A percentile compares a stretch with the other conserved stretches of the same genome.
Conservation (phyloP, 192 early-diverging fungal species). For the Cladochytrium replicatum region DNA sequence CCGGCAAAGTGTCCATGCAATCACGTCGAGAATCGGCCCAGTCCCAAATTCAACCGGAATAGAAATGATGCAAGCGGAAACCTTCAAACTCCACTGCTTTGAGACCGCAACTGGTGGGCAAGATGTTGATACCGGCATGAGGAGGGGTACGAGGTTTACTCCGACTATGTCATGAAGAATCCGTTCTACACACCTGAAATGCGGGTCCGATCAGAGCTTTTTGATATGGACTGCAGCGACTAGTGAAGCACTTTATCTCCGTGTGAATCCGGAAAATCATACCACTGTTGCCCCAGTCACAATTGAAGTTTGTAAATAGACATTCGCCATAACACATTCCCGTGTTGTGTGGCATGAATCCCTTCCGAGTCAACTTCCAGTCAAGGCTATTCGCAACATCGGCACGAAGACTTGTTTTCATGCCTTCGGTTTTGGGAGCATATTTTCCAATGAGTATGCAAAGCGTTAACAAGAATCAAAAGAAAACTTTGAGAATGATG, state of each 20-base stretch:
- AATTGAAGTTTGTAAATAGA: too few species aligned
- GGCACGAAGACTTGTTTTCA: too few species aligned
- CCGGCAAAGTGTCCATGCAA: constrained; percentile 89
- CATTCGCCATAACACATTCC: too few species aligned
- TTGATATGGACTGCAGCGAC: constrained; percentile 72
- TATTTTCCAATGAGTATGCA: too few species aligned
- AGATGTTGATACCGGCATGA: constrained; percentile 53
- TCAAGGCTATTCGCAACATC: too few species aligned
- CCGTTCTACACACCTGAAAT: constrained; percentile 98
- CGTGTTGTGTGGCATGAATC: too few species aligned
- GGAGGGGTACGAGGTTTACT: constrained; percentile 73
- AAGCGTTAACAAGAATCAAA: too few species aligned
- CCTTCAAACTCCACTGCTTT: constrained; percentile 84
- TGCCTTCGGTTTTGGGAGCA: too few species aligned
- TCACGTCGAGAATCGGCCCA: constrained; percentile 88
- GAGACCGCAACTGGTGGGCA: constrained; percentile 82
- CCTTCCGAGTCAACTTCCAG: too few species aligned
- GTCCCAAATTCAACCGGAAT: constrained; percentile 70
- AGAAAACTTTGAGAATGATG: too few species aligned
- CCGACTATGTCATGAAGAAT: constrained; percentile 97
- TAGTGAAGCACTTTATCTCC: constrained; percentile 56
- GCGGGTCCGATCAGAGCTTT: constrained; percentile 93
- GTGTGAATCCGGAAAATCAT: too few species aligned
- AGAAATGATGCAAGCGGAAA: constrained; percentile 84
- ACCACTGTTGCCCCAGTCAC: too few species aligned